Evolutionary conservation across 176 grass and related monocot genomes (phyloP), one percentile per base, ranked within the genome.

Genomic region (Cenchrus fungigraminus): DNA sequence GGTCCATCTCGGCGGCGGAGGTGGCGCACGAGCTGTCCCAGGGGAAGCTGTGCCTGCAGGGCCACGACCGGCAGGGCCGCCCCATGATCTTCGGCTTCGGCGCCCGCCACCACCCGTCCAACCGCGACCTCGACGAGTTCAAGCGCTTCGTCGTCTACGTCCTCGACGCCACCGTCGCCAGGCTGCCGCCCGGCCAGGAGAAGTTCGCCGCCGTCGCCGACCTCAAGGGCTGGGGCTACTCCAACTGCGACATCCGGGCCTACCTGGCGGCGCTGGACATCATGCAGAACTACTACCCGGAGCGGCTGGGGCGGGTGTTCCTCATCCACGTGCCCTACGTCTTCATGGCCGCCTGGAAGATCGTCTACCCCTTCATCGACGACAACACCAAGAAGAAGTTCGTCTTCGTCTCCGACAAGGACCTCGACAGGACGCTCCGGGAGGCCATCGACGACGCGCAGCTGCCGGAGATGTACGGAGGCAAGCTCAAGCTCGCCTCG

Each of bases 321-420:
- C 62, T 95, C 5, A 28, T 98, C 68, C 81, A 93, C 74, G 95
- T 91, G 12, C 92, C 95, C 4, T 88, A 87, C 65, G 13, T 98
- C 0, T 98, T 98, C 95, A 93, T 95, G 95, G 90, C 86, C 9
- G 92, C 91, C 0, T 98, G 95, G 95, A 98, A 95, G 92, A 85
- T 90, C 11, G 71, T 98, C 43, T 95, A 90, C 82, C 95, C 95
- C 0, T 93, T 98, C 73, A 98, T 98, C 42, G 95, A 98, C 49
- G 87, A 91, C 11, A 93, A 88, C 46, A 95, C 95, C 20, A 95
- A 87, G 82, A 92, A 98, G 45, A 98, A 98, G 91, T 89, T 97
- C 5, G 82, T 94, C 20, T 97, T 94, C 42, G 94, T 97, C 0
- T 16, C 90, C 1, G 91, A 94, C 70, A 91, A 79, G 88, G 89